phyloP scores from a whole-genome alignment of 352 stramenopile genomes.

The Salisapilia sapeloensis region DNA sequence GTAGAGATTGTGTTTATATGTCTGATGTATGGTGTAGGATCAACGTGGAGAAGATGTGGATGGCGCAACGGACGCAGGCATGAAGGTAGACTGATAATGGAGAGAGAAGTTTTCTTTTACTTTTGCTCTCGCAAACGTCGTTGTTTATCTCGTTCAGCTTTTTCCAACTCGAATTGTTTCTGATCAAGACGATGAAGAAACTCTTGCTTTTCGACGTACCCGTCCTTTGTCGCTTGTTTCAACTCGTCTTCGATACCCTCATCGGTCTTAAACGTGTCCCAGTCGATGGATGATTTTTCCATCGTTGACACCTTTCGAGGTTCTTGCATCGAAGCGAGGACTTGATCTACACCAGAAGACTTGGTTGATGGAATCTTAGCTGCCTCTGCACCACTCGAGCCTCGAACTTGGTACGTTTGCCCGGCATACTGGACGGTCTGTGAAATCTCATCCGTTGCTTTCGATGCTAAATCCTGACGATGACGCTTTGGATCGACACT shows the following conservation, averaged over 20 bases:
- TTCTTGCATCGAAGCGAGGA: slow-evolving; percentile 73
- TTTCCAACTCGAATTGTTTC: slow-evolving; percentile 83
- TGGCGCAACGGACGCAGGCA: not conserved
- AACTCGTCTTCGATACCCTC: slow-evolving; percentile 87
- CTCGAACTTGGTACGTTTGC: slow-evolving; percentile 49
- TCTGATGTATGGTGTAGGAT: slow-evolving; percentile 8
- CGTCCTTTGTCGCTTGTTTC: slow-evolving; percentile 85
- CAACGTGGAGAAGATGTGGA: slow-evolving; percentile 24
- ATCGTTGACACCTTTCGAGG: slow-evolving; percentile 89
- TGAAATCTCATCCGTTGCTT: slow-evolving; percentile 9
- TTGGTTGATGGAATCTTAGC: too few species aligned
- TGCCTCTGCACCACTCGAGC: not conserved
- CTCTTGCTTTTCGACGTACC: slow-evolving; percentile 89
- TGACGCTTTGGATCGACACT: slow-evolving; percentile 44
- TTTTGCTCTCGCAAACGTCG: slow-evolving; percentile 29
- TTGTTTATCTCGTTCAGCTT: slow-evolving; percentile 67
- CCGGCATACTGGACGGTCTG: slow-evolving; percentile 76
- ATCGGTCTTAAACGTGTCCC: slow-evolving; percentile 90
- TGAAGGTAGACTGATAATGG: not conserved
- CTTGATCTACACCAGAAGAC: slow-evolving; percentile 62
- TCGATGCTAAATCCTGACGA: slow-evolving; percentile 18
- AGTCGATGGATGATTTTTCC: slow-evolving; percentile 90
- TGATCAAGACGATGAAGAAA: slow-evolving; percentile 85
- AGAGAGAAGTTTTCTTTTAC: slow-evolving; percentile 6
- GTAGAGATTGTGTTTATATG: not conserved